Percentiles rank a stretch among this genome's conserved stretches.
phyloP scores from a whole-genome alignment of 805 yeast genomes.

The Kuraishia floccosa region DNA sequence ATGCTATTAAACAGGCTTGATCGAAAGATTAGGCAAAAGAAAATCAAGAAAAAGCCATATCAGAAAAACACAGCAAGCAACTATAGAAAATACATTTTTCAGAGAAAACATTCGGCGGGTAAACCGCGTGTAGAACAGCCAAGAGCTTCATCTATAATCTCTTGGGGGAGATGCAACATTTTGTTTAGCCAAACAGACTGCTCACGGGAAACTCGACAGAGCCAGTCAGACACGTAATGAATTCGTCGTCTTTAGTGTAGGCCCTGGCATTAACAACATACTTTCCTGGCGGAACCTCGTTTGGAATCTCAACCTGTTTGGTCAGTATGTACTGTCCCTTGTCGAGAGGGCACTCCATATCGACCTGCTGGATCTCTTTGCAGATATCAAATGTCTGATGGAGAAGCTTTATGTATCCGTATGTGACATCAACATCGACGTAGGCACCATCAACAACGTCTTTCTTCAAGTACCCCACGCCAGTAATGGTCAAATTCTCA shows the following conservation, averaged over 20 bases:
- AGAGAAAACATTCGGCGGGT: no score
- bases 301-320: conserved; percentile 75
- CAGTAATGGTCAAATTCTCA: conserved; percentile 67
- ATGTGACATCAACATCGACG: conserved; percentile 86
- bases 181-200: neutral
- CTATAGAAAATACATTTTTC: neutral
- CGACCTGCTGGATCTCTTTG: conserved; percentile 76
- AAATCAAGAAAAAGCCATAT: neutral
- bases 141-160: no score
- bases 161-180: no score
- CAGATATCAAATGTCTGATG: conserved; percentile 91
- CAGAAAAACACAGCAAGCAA: neutral
- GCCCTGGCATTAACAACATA: conserved; percentile 86
- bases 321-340: conserved; percentile 56
- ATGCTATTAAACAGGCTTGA: no score
- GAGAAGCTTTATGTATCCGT: conserved; percentile 82
- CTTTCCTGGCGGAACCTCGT: conserved; percentile 91
- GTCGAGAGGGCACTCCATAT: conserved; percentile 71
- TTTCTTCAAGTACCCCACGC: conserved; percentile 49
- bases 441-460: conserved; percentile 77
- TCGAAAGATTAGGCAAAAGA: no score
- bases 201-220: conserved; percentile 40
- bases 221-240: conserved; percentile 77
- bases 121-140: no score
- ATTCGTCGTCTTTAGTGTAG: conserved; percentile 69